Evolutionary conservation across 2,329 filamentous ascomycete species (phyloP), one percentile per base, ranked within the genome.

Genomic region (Malbranchea cinnamomea): DNA sequence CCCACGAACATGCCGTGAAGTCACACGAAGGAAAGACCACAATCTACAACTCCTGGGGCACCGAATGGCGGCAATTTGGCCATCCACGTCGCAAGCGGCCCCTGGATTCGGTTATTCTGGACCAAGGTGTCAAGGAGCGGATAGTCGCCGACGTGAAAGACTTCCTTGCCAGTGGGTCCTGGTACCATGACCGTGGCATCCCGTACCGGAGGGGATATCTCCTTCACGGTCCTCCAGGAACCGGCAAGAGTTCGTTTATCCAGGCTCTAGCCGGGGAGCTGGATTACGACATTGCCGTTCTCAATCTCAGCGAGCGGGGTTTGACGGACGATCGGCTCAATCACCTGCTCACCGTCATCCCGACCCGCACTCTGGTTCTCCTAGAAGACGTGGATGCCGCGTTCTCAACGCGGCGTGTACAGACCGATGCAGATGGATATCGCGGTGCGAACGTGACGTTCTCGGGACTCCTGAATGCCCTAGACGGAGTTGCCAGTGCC

Each of bases 141-240:
- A 76, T 94, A 21, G 70, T 91, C 3, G 67, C 63, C 18, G 87
- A 94, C 46, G 78, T 93, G 6, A 68, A 72, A 45, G 82, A 89
- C 42, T 94, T 94, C 45, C 62, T 93, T 30, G 60, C 62, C 1
- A 76, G 79, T 21, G 72, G 80, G 34, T 71, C 78, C 40, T 94
- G 87, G 85, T 94, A 94, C 48, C 71, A 84, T 28, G 83, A 93
- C 45, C 75, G 87, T n/a, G 87, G 85, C 2, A 92, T 94, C 39
- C 87, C 87, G 0, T 94, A 94, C 47, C 72, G 85, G 11, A 66
- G 85, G 33, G 87, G 85, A 1, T 94, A 94, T 48, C 65, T 94
- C 5, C 67, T 94, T 0, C 83, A 89, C 45, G 85, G 85, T 0
- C 84, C 85, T 3, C 85, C 85, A 0, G 85, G 85, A 0, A 92